These are phyloP conservation scores for Lignosus rhinocerotis DNA, from an alignment of 1,284 basidiomycete genomes.

Conservation along the genomic window DNA sequence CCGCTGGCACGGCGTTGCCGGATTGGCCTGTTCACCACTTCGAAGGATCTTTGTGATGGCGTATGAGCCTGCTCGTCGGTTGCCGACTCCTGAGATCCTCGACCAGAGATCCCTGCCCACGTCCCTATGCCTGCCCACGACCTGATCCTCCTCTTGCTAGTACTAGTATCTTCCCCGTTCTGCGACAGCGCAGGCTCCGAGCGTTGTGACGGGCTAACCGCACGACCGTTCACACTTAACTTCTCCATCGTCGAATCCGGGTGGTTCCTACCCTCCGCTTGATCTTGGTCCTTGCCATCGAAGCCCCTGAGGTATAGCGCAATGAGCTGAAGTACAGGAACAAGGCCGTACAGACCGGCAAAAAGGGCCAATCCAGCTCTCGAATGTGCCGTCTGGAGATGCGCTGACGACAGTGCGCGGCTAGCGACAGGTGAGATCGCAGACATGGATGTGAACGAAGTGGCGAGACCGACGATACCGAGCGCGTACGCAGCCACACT, in stretches of 20 bases:
- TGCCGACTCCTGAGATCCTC: conserved; percentile 32
- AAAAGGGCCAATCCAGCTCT: conserved; percentile 64
- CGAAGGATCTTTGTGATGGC: conserved; percentile 53
- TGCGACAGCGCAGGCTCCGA: conserved; percentile 17
- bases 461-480: conserved; percentile 60
- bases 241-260: conserved; percentile 51
- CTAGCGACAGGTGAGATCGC: conserved; percentile 30
- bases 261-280: conserved; percentile 25
- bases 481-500: conserved; percentile 55
- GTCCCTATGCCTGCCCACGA: conserved; percentile 29
- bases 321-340: conserved; percentile 48
- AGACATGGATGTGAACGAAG: conserved; percentile 59
- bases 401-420: conserved; percentile 30
- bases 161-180: conserved; percentile 2
- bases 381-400: conserved; percentile 62
- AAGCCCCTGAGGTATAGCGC: conserved; percentile 30
- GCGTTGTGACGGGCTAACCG: conserved; percentile 25
- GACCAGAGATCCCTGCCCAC: conserved; percentile 25
- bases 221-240: conserved; percentile 33
- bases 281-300: conserved; percentile 5
- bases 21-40: conserved; percentile 68
- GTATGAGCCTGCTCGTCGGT: conserved; percentile 26
- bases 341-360: conserved; percentile 52
- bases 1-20: conserved; percentile 48
- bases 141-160: conserved; percentile 18